These are phyloP conservation scores for Zymoseptoria tritici DNA, from an alignment of 2,329 filamentous ascomycete species.

Conservation along the genomic window DNA sequence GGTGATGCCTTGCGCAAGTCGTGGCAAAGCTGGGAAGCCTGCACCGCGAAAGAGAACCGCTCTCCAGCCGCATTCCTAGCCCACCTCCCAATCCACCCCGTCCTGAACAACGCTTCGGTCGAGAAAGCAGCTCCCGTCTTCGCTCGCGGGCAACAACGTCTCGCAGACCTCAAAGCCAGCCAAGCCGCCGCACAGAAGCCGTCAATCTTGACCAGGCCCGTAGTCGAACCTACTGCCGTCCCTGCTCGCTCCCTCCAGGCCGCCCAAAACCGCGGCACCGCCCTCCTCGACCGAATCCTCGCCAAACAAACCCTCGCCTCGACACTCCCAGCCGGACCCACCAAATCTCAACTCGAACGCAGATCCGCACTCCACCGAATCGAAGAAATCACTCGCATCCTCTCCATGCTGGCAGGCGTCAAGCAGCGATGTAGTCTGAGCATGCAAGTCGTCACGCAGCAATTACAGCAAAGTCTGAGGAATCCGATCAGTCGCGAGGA, in stretches of 20 bases:
- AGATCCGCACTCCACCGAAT: slow-evolving; percentile 41
- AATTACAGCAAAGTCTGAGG: slow-evolving; percentile 39
- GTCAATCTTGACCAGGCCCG: background rate
- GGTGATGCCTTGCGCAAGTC: slow-evolving; percentile 39
- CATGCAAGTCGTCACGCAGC: slow-evolving; percentile 35
- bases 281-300: slow-evolving; percentile 44
- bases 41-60: slow-evolving; percentile 32
- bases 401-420: slow-evolving; percentile 35
- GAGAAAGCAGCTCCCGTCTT: slow-evolving; percentile 50
- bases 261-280: slow-evolving; percentile 34
- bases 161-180: slow-evolving; percentile 61
- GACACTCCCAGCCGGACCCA: slow-evolving; percentile 27
- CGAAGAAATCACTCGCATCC: slow-evolving; percentile 38
- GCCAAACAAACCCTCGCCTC: slow-evolving; percentile 39
- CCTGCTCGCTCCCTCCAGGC: slow-evolving; percentile 29
- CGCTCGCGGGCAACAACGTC: slow-evolving; percentile 58
- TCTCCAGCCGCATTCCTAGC: slow-evolving; percentile 46
- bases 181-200: slow-evolving; percentile 22
- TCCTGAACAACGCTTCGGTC: slow-evolving; percentile 46
- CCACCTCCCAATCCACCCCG: slow-evolving; percentile 49
- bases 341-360: slow-evolving; percentile 38
- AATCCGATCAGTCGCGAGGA: slow-evolving; percentile 41
- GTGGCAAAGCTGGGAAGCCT: slow-evolving; percentile 37
- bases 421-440: slow-evolving; percentile 38
- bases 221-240: slow-evolving; percentile 4